These are phyloP conservation scores for Aspergillus pseudoterreus DNA, from an alignment of 2,329 filamentous ascomycete genomes.

Conservation along the genomic window DNA sequence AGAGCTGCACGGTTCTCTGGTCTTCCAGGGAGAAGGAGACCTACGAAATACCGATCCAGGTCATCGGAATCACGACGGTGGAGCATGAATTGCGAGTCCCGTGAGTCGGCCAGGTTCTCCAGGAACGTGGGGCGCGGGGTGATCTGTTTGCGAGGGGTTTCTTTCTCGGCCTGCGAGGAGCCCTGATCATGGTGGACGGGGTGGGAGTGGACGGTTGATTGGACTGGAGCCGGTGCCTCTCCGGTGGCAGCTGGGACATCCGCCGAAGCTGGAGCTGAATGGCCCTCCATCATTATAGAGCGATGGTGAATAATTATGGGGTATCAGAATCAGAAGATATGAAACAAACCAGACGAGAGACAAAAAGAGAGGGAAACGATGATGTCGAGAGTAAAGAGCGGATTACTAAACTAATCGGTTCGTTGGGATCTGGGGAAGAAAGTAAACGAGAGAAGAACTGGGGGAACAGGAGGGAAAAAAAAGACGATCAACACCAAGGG, in stretches of 20 bases:
- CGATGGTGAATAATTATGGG: background rate
- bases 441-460: background rate
- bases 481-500: background rate
- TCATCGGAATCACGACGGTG: constrained; percentile 38
- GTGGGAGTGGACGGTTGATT: constrained; percentile 13
- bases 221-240: constrained; percentile 19
- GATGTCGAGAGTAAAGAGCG: background rate
- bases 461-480: background rate
- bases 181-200: constrained; percentile 5
- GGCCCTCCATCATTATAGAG: constrained; percentile 4
- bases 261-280: constrained; percentile 4
- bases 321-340: background rate
- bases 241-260: constrained; percentile 9
- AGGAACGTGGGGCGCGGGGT: constrained; percentile 34
- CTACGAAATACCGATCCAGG: constrained; percentile 60
- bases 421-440: background rate
- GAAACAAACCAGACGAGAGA: background rate
- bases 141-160: constrained; percentile 17
- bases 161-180: constrained; percentile 18
- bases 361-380: background rate
- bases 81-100: constrained; percentile 29
- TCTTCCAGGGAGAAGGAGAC: constrained; percentile 9
- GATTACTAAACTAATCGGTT: background rate
- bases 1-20: background rate
- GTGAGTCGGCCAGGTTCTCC: constrained; percentile 28